Percentiles rank a stretch among this genome's conserved stretches.
Conservation (phyloP, 1,139 yeast genomes). For the Scheffersomyces segobiensis region DNA sequence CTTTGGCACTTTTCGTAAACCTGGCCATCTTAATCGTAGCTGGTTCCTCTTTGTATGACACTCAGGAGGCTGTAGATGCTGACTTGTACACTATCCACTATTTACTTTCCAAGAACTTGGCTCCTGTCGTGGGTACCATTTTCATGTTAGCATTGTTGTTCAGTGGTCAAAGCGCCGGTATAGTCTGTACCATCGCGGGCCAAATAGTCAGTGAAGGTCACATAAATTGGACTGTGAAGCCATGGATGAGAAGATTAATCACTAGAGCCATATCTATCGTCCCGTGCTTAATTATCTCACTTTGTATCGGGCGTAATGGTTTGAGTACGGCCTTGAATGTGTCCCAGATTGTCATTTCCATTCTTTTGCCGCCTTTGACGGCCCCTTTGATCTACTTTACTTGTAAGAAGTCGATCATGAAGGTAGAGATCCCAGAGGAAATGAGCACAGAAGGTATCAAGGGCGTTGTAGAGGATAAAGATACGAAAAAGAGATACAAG, state of each 20-base stretch:
- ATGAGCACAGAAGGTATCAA: constrained; percentile 3
- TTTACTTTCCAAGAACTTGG: constrained; percentile 57
- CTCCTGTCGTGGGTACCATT: constrained; percentile 69
- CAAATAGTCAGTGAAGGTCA: constrained; percentile 83
- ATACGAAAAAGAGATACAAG: constrained; percentile 25
- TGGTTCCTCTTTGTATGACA: constrained; percentile 64
- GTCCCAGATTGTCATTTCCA: constrained; percentile 71
- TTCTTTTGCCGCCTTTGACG: constrained; percentile 69
- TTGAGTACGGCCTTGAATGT: constrained; percentile 68
- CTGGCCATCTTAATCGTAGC: constrained; percentile 74
- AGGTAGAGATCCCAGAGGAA: constrained; percentile 37
- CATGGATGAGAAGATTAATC: constrained; percentile 68
- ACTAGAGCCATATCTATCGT: constrained; percentile 72
- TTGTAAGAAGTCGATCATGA: constrained; percentile 57
- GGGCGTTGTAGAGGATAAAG: constrained; percentile 8
- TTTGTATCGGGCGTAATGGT: constrained; percentile 69
- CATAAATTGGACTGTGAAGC: constrained; percentile 67
- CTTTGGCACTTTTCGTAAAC: constrained; percentile 75
- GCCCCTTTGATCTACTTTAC: constrained; percentile 79
- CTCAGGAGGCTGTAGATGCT: constrained; percentile 65
- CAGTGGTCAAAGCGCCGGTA: constrained; percentile 81
- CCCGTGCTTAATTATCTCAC: constrained; percentile 66
- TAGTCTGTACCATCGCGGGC: constrained; percentile 80
- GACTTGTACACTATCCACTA: constrained; percentile 75
- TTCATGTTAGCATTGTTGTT: constrained; percentile 75